A percentile compares a stretch with the other conserved stretches of the same genome.
phyloP scores from a whole-genome alignment of 345 rosid genomes.

The Aquilaria malaccensis region DNA sequence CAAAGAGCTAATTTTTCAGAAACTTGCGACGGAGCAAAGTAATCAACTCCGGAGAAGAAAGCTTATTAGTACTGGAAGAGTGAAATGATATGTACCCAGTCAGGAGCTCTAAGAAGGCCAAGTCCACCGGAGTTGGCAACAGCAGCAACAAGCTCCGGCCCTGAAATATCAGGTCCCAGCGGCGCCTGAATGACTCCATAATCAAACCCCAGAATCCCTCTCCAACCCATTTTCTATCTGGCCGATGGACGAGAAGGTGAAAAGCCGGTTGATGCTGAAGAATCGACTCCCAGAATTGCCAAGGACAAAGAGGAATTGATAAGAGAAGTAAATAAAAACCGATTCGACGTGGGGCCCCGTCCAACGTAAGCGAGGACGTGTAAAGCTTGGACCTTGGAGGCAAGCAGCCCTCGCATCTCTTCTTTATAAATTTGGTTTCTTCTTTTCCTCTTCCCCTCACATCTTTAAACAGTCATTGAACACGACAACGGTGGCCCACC shows the following conservation, averaged over 20 bases:
- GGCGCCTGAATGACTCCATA: slow-evolving; percentile 82
- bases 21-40: not conserved
- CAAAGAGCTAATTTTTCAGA: not conserved
- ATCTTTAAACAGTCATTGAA: no score
- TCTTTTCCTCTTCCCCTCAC: no score
- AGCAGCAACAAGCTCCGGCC: slow-evolving; percentile 90
- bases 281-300: not conserved
- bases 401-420: no score
- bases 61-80: not conserved
- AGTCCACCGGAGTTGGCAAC: slow-evolving; percentile 86
- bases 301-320: no score
- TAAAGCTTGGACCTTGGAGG: no score
- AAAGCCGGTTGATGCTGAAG: not conserved
- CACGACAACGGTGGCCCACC: no score
- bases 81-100: slow-evolving; percentile 40
- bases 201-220: slow-evolving; percentile 78
- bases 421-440: no score
- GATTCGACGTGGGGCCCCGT: no score
- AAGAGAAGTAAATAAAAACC: no score
- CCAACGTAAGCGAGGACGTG: no score
- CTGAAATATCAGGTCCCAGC: slow-evolving; percentile 82
- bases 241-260: not conserved
- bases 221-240: slow-evolving; percentile 49
- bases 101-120: slow-evolving; percentile 82
- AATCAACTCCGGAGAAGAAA: not conserved